Percentiles rank a stretch among this genome's conserved stretches.
Conservation (phyloP, 1,284 basidiomycete species). For the Moesziomyces sp. region DNA sequence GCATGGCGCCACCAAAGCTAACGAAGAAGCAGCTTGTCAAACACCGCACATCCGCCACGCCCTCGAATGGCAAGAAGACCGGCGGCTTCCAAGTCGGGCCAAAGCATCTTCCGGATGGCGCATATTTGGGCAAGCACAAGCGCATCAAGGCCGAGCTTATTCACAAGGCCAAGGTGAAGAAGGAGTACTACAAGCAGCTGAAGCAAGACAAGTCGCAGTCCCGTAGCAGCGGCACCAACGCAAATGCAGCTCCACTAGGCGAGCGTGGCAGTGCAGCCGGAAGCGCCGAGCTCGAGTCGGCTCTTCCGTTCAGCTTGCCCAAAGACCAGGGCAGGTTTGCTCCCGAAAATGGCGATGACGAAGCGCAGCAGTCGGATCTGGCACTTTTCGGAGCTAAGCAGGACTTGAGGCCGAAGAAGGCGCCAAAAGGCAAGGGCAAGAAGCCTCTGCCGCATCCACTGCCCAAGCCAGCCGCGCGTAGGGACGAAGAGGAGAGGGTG, state of each 20-base stretch:
- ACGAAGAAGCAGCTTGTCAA: slow-evolving; percentile 58
- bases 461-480: slow-evolving; percentile 5
- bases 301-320: slow-evolving; percentile 24
- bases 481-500: slow-evolving; percentile 6
- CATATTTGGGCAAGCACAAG: slow-evolving; percentile 69
- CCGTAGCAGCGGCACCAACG: slow-evolving; percentile 6
- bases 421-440: slow-evolving; percentile 18
- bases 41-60: slow-evolving; percentile 45
- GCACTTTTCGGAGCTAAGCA: slow-evolving; percentile 21
- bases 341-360: slow-evolving; percentile 31
- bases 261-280: slow-evolving; percentile 14
- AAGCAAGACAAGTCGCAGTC: slow-evolving; percentile 67
- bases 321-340: slow-evolving; percentile 54
- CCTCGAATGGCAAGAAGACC: slow-evolving; percentile 26
- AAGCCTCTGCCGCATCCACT: slow-evolving; percentile 45
- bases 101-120: slow-evolving; percentile 60
- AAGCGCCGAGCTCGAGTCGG: slow-evolving; percentile 3
- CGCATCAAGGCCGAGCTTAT: slow-evolving; percentile 72
- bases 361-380: slow-evolving; percentile 5
- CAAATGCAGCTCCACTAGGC: slow-evolving; percentile 32
- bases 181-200: slow-evolving; percentile 70
- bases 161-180: slow-evolving; percentile 71
- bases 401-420: slow-evolving; percentile 34
- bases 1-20: slow-evolving; percentile 30
- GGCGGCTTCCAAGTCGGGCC: slow-evolving; percentile 64